phyloP scores from a whole-genome alignment of 306 rosid species.

The Glycyrrhiza uralensis region DNA sequence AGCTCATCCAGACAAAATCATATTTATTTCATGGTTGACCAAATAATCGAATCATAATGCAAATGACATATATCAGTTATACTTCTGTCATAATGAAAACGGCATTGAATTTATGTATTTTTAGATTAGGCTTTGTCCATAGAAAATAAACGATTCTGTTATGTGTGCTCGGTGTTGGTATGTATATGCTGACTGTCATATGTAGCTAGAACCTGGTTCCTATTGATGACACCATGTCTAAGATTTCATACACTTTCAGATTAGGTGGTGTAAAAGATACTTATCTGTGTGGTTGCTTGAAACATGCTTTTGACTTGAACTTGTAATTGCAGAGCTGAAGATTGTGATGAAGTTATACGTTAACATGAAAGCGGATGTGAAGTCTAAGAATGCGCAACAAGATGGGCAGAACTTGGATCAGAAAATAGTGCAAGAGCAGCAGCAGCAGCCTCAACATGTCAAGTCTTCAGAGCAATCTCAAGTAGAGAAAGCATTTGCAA shows the following conservation, averaged over 20 bases:
- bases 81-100: not conserved
- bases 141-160: not conserved
- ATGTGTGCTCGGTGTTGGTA: not conserved
- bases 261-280: not conserved
- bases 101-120: not conserved
- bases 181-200: not conserved
- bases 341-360: slow-evolving; percentile 44
- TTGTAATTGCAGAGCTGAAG: slow-evolving; percentile 65
- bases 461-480: slow-evolving; percentile 31
- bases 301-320: slow-evolving; percentile 7
- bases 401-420: slow-evolving; percentile 36
- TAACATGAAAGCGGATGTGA: slow-evolving; percentile 36
- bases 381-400: slow-evolving; percentile 16
- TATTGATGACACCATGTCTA: not conserved
- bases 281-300: not conserved
- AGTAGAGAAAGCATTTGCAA: slow-evolving; percentile 26
- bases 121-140: slow-evolving; percentile 6
- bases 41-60: slow-evolving; percentile 7
- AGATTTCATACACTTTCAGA: not conserved
- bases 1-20: slow-evolving; percentile 26
- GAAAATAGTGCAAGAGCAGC: slow-evolving; percentile 30
- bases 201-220: not conserved
- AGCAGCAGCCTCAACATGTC: slow-evolving; percentile 16
- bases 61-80: not conserved
- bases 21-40: not conserved